Percentiles rank a stretch among this genome's conserved stretches.
phyloP scores from a whole-genome alignment of 345 rosid species.

The Excoecaria cochinchinensis region DNA sequence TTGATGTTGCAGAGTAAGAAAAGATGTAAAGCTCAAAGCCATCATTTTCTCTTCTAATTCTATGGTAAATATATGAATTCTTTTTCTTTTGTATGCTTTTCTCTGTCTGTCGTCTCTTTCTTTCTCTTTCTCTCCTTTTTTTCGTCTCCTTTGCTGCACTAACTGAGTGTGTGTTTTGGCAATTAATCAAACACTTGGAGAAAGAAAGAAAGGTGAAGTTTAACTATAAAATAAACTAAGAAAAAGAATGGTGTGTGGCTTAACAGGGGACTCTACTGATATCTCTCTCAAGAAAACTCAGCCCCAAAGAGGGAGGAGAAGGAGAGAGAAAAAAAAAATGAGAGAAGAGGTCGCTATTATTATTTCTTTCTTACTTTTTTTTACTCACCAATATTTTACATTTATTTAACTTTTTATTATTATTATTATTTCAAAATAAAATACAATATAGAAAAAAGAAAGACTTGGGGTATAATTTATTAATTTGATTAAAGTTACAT shows the following conservation, averaged over 20 bases:
- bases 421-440: neutral
- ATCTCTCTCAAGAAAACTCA: conserved; percentile 28
- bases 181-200: conserved; percentile 15
- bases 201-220: conserved; percentile 10
- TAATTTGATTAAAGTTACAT: conserved; percentile 12
- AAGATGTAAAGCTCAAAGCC: conserved; percentile 50
- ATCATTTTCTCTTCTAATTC: conserved; percentile 52
- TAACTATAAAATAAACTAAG: conserved; percentile 18
- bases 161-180: conserved; percentile 4
- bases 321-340: neutral
- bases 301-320: conserved; percentile 29
- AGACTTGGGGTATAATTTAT: conserved; percentile 27
- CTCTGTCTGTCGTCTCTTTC: conserved; percentile 38
- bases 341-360: conserved; percentile 49
- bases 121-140: conserved; percentile 39
- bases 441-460: conserved; percentile 13
- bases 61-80: too few relatives aligned
- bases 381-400: conserved; percentile 27
- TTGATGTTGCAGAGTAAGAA: conserved; percentile 51
- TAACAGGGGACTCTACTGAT: conserved; percentile 11
- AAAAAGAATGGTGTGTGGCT: conserved; percentile 24
- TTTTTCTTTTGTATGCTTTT: conserved; percentile 29
- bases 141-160: conserved; percentile 37
- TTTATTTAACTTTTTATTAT: neutral
- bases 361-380: conserved; percentile 35